Base-by-base conservation (phyloP, 2,329 filamentous ascomycete species). In the Trichophyton simii region DNA sequence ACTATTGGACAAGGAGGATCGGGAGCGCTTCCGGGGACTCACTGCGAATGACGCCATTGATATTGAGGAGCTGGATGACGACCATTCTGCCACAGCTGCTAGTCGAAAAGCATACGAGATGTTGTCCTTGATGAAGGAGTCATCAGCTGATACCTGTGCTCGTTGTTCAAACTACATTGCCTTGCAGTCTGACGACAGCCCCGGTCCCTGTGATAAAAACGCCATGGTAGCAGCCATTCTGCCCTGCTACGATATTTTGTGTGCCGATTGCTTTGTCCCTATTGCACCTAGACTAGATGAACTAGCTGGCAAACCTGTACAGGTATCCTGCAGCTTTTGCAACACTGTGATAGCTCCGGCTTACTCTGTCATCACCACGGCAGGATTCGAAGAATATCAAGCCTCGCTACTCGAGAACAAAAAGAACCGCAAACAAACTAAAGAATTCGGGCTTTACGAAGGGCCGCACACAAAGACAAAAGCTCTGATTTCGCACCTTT, bases 391-490 rank as follows among this genome's bases (percentile, higher is more conserved):
- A 57, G 72, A 76, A 41, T 77, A 80, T 59, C 69, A 78, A 60
- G 72, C 84, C 74, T 72, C 82, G 78, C 70, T 82, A 78, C 85
- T 75, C 73, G 84, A 70, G 76, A 79, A 69, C 72, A 80, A 74
- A 68, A 76, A 72, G 61, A 79, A 74, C 70, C 70, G 62, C 50
- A 67, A 65, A 59, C 77, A 80, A 13, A 81, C 80, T 57, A 87
- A 86, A 69, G 78, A 79, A 57, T 69, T 87, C 9, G 83, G 83
- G 25, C 83, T 79, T 50, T 99, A 97, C 71, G 80, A 81, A 50
- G 91, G 91, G 0, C 92, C 92, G 0, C 91, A 95, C 69, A 95
- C 91, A 3, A 99, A 99, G 77, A 96, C 94, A 0, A 85, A 82
- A 62, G 90, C 89, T 1, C 78, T 99, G 1, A 70, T 99, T 0